Conservation (phyloP, 1,284 basidiomycete genomes). For the Lentinus polychrous region DNA sequence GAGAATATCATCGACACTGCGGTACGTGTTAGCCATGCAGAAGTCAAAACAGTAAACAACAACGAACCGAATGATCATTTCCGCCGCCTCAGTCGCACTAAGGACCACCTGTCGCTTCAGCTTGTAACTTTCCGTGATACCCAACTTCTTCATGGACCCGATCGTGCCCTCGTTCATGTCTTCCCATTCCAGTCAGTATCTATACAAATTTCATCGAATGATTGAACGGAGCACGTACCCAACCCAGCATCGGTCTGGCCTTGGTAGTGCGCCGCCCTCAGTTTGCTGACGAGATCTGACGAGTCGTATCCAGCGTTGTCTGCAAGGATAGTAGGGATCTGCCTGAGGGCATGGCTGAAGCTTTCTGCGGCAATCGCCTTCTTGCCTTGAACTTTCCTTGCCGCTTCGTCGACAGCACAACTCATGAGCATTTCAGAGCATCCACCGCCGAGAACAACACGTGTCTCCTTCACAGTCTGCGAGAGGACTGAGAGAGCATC, state of each 20-base stretch:
- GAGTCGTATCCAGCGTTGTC: slow-evolving; percentile 99
- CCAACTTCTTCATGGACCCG: slow-evolving; percentile 83
- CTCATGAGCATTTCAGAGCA: slow-evolving; percentile 99
- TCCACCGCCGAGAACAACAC: slow-evolving; percentile 91
- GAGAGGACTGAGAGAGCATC: slow-evolving; percentile 96
- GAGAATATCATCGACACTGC: slow-evolving; percentile 63
- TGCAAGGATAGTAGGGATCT: slow-evolving; percentile 94
- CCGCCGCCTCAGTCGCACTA: slow-evolving; percentile 93
- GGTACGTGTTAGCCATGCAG: slow-evolving; percentile 12
- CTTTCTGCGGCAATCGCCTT: slow-evolving; percentile 93
- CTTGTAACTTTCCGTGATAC: slow-evolving; percentile 96
- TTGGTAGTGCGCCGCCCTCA: slow-evolving; percentile 93
- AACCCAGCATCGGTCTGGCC: slow-evolving; percentile 82
- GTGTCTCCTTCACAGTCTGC: slow-evolving; percentile 96
- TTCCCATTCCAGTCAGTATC: slow-evolving; percentile 20
- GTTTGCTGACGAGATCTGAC: slow-evolving; percentile 86
- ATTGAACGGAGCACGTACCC: slow-evolving; percentile 40
- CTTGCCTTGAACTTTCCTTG: slow-evolving; percentile 84
- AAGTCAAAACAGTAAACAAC: background rate
- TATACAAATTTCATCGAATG: background rate
- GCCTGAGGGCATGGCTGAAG: slow-evolving; percentile 84
- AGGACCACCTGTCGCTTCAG: slow-evolving; percentile 93
- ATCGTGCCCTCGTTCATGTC: slow-evolving; percentile 87
- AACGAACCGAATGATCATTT: slow-evolving; percentile 94
- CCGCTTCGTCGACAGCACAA: slow-evolving; percentile 88